These are phyloP conservation scores for Metschnikowia aberdeeniae DNA, from an alignment of 805 yeast species.

Conservation along the genomic window DNA sequence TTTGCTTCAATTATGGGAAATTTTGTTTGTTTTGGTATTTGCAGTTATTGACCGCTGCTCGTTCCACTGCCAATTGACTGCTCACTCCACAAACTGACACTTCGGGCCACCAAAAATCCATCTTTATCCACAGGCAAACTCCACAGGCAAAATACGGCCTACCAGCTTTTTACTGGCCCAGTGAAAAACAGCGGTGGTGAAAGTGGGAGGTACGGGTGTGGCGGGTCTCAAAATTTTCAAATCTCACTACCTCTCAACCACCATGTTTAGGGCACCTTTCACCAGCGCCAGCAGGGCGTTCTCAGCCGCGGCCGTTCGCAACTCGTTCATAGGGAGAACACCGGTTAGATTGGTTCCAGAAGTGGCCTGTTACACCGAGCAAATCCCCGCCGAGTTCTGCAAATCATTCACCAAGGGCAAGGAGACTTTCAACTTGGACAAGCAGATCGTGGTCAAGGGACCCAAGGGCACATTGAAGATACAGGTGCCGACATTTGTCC, in stretches of 20 bases:
- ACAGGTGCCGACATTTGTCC: conserved; percentile 70
- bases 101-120: no score
- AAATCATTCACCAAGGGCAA: conserved; percentile 64
- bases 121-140: no score
- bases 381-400: conserved; percentile 51
- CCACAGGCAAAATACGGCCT: no score
- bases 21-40: no score
- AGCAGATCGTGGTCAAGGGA: conserved; percentile 60
- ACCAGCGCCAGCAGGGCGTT: conserved; percentile 13
- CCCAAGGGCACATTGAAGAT: conserved; percentile 69
- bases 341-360: conserved; percentile 69
- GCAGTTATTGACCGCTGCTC: no score
- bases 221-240: conserved; percentile 6
- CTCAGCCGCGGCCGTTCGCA: conserved; percentile 10
- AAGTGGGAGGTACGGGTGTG: background rate
- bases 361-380: conserved; percentile 46
- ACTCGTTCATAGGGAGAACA: conserved; percentile 74
- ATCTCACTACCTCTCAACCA: conserved; percentile 1
- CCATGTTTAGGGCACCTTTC: conserved; percentile 13
- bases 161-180: no score
- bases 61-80: no score
- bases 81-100: no score
- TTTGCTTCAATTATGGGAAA: no score
- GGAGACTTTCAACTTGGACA: conserved; percentile 52
- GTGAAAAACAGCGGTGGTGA: background rate